phyloP scores from a whole-genome alignment of 768 basidiomycete genomes.

The Symmetrospora coprosmae region DNA sequence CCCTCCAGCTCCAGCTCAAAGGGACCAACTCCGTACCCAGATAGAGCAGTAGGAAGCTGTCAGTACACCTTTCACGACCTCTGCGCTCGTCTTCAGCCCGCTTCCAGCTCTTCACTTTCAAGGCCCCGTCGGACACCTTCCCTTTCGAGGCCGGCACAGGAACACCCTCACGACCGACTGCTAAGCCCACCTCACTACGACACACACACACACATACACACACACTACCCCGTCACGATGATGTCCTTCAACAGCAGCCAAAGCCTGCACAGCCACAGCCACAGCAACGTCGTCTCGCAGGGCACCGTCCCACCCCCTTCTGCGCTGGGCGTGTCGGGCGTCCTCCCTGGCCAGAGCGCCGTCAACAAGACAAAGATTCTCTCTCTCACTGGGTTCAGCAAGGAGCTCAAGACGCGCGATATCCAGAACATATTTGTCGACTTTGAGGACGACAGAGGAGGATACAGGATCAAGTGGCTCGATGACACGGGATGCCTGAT shows the following conservation, averaged over 20 bases:
- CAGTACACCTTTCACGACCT: no score
- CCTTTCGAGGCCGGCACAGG: no score
- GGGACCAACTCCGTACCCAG: no score
- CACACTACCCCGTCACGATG: background rate
- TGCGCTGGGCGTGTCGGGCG: constrained; percentile 5
- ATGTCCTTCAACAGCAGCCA: no score
- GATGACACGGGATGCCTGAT: constrained; percentile 91
- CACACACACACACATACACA: background rate
- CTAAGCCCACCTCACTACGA: background rate
- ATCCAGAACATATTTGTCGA: constrained; percentile 80
- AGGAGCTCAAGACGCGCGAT: constrained; percentile 94
- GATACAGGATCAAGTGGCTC: constrained; percentile 98
- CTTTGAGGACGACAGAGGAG: constrained; percentile 70
- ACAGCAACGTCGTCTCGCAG: background rate
- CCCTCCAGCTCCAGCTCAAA: no score
- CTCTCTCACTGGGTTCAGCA: constrained; percentile 75
- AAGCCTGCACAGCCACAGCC: no score
- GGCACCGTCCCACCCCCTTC: constrained; percentile 18
- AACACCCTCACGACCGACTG: no score
- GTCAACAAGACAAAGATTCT: constrained; percentile 62
- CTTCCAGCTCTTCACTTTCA: no score
- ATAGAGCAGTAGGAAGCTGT: no score
- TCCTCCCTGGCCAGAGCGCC: constrained; percentile 13
- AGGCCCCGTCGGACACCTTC: no score
- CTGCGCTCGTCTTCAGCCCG: no score